A percentile compares a stretch with the other conserved stretches of the same genome.
phyloP scores from a whole-genome alignment of 2,329 filamentous ascomycete genomes.

The Ceratocystis variospora region DNA sequence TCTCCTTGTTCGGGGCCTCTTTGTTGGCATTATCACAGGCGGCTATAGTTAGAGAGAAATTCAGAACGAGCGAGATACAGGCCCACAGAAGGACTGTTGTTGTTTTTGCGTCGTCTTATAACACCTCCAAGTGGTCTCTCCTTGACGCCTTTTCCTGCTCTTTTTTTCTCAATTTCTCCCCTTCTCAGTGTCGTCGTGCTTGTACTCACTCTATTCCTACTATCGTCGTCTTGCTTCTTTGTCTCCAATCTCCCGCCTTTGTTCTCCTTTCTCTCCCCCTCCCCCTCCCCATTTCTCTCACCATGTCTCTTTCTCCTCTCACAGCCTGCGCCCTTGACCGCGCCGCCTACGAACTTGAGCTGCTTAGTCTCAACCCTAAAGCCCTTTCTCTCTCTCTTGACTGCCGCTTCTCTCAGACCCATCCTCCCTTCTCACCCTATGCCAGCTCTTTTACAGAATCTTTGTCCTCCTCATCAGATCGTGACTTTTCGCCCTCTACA shows the following conservation, averaged over 20 bases:
- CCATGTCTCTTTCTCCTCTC: background rate
- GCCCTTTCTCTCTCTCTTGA: slow-evolving; percentile 11
- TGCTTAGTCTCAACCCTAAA: slow-evolving; percentile 5
- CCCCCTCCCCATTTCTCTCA: background rate
- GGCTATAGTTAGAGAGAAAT: background rate
- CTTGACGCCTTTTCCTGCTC: background rate
- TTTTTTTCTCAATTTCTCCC: background rate
- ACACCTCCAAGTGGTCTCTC: background rate
- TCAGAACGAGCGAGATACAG: background rate
- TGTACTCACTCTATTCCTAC: too few relatives aligned
- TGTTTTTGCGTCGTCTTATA: background rate
- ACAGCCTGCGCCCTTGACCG: slow-evolving; percentile 11
- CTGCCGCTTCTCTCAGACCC: slow-evolving; percentile 9
- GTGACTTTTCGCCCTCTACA: slow-evolving; percentile 2
- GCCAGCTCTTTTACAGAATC: background rate
- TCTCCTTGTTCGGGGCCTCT: background rate
- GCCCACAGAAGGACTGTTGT: background rate
- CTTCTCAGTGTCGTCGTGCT: too few relatives aligned
- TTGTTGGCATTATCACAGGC: slow-evolving; percentile 6
- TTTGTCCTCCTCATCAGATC: slow-evolving; percentile 6
- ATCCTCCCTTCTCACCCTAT: slow-evolving; percentile 8
- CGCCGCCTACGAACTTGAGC: slow-evolving; percentile 9
- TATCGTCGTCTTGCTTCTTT: background rate
- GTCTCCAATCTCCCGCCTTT: too few relatives aligned
- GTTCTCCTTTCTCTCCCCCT: background rate